A percentile compares a stretch with the other conserved stretches of the same genome.
These are phyloP conservation scores for Yarrowia bubula DNA, from an alignment of 805 yeast species.

Conservation along the genomic window DNA sequence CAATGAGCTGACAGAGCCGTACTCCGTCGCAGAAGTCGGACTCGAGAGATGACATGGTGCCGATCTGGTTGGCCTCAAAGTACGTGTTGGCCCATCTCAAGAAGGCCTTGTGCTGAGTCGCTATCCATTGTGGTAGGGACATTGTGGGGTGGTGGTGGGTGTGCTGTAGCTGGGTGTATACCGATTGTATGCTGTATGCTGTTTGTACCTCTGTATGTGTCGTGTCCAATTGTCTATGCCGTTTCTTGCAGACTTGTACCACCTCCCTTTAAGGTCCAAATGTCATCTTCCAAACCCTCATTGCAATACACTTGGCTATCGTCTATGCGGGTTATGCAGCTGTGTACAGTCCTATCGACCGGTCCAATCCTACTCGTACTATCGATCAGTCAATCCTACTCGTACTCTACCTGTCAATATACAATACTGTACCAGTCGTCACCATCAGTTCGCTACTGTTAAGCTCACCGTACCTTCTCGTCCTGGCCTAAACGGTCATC, in stretches of 20 bases:
- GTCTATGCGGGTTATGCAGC: constrained; percentile 19
- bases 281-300: constrained; percentile 7
- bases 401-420: too few species aligned
- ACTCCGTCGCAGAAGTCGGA: constrained; percentile 41
- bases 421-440: too few species aligned
- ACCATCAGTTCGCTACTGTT: too few species aligned
- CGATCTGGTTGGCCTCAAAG: constrained; percentile 34
- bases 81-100: constrained; percentile 43
- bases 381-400: too few species aligned
- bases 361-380: too few species aligned
- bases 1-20: constrained; percentile 40
- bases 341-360: too few species aligned
- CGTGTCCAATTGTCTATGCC: too few species aligned
- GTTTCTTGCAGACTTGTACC: too few species aligned
- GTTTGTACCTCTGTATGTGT: too few species aligned
- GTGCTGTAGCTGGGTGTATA: neutral
- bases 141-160: neutral
- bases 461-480: too few species aligned
- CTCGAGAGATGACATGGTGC: constrained; percentile 35
- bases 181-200: neutral
- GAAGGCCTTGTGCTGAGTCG: constrained; percentile 43
- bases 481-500: neutral
- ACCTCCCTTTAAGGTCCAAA: neutral
- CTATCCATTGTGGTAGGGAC: constrained; percentile 43
- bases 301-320: neutral